Base-by-base conservation (phyloP, 306 rosid species). In the Herpetospermum pedunculosum region DNA sequence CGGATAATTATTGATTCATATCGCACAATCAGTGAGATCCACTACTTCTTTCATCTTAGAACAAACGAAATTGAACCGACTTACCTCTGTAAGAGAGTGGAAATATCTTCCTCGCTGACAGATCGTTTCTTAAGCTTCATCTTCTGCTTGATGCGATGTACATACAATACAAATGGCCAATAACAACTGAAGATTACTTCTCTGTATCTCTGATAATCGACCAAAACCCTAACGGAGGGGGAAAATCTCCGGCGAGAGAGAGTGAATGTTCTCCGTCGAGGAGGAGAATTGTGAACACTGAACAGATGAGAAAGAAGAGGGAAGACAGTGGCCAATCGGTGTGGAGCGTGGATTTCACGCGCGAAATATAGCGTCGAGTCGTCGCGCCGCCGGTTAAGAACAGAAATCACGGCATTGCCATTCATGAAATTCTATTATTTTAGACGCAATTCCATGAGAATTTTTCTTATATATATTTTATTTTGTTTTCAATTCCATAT, bases 21-120 rank as follows among this genome's bases (percentile, higher is more conserved):
- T 8, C 19, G n/a, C n/a, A 0, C 54, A 23, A 18, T 40, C 19
- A 43, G 47, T 23, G 15, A 25, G 55, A 70, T 70, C 50, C 55
- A 44, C 34, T 7, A 8, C 55, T 69, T 69, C 26, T 44, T 44
- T 68, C 23, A 43, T 38, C 48, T 21, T 14, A 15, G 25, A 43
- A 44, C 50, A 69, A 25, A 28, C 55, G 40, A 69, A 46, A 69
- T 28, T 8, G 41, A 70, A 46, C 28, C 41, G n/a, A 18, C 43
- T 28, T 28, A 88, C 99, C 91, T 90, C n/a, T 79, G 84, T 3
- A 81, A 19, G 75, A 91, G 83, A 58, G 80, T n/a, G 73, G 78
- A 85, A 9, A 80, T 71, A 10, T 87, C 93, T 41, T 82, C 80
- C 58, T 89, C 96, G 9, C 83, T 76, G 65, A 89, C 75, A 5